Evolutionary conservation across 257 asterid species (phyloP).

Genomic region (Fraxinus americana): DNA sequence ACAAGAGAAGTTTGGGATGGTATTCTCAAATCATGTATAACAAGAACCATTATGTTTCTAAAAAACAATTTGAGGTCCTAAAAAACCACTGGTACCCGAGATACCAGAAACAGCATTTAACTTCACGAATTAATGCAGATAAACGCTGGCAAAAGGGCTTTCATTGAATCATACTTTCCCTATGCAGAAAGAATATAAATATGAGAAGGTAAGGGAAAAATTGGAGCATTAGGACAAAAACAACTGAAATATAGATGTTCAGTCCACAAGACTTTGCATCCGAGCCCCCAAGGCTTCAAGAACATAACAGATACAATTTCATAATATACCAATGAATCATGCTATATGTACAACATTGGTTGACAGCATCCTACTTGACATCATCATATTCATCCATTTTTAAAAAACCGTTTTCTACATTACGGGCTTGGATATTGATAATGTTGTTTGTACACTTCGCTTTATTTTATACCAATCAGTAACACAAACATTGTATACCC

Average conservation of each 20-base stretch:
- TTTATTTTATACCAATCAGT: not conserved
- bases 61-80: not conserved
- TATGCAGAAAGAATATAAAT: not conserved
- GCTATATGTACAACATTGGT: too few relatives aligned
- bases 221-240: not conserved
- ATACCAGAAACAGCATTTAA: not conserved
- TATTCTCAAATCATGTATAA: not conserved
- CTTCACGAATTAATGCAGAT: not conserved
- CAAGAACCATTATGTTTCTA: not conserved
- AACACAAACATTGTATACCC: constrained; percentile 9
- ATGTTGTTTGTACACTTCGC: too few relatives aligned
- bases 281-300: not conserved
- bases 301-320: not conserved
- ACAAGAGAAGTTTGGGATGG: not conserved
- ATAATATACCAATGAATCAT: not conserved
- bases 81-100: not conserved
- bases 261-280: not conserved
- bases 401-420: too few relatives aligned
- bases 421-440: too few relatives aligned
- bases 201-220: not conserved
- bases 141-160: too few relatives aligned
- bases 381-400: too few relatives aligned
- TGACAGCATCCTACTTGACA: too few relatives aligned
- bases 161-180: too few relatives aligned
- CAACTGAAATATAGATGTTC: not conserved